Percentiles rank a stretch among this genome's conserved stretches.
These are phyloP conservation scores for Chiua virens DNA, from an alignment of 768 basidiomycete genomes.

Conservation along the genomic window DNA sequence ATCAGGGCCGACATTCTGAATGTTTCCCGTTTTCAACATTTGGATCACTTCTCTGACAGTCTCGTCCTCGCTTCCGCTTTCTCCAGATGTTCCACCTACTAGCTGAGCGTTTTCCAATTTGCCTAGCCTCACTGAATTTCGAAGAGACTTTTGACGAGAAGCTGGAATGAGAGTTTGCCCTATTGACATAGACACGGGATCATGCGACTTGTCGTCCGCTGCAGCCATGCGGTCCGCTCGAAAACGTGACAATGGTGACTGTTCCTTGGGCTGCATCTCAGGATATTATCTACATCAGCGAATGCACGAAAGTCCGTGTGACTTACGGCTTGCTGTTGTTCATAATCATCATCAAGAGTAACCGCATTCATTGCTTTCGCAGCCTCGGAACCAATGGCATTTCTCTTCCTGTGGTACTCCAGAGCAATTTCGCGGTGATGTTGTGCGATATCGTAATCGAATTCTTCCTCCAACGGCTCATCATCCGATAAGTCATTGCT, in stretches of 20 bases:
- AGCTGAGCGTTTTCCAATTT: constrained; percentile 53
- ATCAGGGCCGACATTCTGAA: constrained; percentile 55
- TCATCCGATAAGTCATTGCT: constrained; percentile 35
- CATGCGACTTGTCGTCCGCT: constrained; percentile 45
- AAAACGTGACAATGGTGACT: constrained; percentile 61
- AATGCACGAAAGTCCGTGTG: background rate
- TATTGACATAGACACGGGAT: constrained; percentile 38
- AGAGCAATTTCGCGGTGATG: constrained; percentile 77
- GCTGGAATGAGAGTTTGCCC: constrained; percentile 44
- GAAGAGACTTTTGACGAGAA: constrained; percentile 47
- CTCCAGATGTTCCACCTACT: constrained; percentile 48
- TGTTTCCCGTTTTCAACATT: constrained; percentile 48
- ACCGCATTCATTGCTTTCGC: constrained; percentile 51
- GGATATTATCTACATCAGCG: background rate
- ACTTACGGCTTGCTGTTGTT: constrained; percentile 45
- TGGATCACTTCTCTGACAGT: constrained; percentile 50
- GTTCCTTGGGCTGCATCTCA: constrained; percentile 38
- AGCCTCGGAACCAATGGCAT: constrained; percentile 53
- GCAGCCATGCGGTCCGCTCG: constrained; percentile 56
- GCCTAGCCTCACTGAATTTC: constrained; percentile 54
- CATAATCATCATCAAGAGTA: constrained; percentile 41
- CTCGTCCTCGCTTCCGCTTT: constrained; percentile 57
- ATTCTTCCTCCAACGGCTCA: constrained; percentile 47
- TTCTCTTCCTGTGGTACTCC: constrained; percentile 65
- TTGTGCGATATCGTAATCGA: constrained; percentile 59